Evolutionary conservation across 2,329 filamentous ascomycete species (phyloP), one percentile per base, ranked within the genome.

Genomic region (Neopestalotiopsis sp.): DNA sequence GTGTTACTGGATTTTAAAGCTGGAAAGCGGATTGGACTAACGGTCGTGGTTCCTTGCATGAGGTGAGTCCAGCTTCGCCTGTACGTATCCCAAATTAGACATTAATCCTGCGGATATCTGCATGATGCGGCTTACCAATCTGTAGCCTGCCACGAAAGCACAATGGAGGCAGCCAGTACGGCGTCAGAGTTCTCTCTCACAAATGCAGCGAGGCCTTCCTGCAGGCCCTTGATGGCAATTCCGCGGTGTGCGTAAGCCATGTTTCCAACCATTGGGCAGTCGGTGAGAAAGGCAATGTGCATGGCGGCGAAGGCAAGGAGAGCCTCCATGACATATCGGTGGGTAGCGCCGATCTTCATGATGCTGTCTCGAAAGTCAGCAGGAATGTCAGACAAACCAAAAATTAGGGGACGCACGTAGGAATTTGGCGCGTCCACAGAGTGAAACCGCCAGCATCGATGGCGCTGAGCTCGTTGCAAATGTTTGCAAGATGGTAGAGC

Each of bases 121-220:
- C 75, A 78, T 74, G 73, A 56, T 77, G 84, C 79, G 78, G 77
- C 91, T 85, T 87, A 97, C 95, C 95, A 98, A 84, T 98, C 95
- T 70, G 92, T 96, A 68, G 94, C 93, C 83, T 98, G 95, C 95
- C 96, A 98, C 49, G 95, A 97, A 64, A 99, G 87, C 62, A 98
- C 88, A 59, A 98, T 90, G 32, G 95, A 98, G 40, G 95, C 94
- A 32, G 95, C 95, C 67, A 99, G 87, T 71, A 98, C 91, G 58
- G 95, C 94, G 81, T 99, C 95, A 1, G 94, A 95, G 70, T 94
- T 97, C 66, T 92, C 90, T 74, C 90, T 90, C 2, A 93, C 97
- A 81, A 98, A 98, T 24, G 88, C 87, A 59, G 91, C 90, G 74
- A 98, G 95, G 34, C 94, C 94, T 76, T 95, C 92, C 76, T 97